Evolutionary conservation across 2,329 filamentous ascomycete species (phyloP).

Genomic region (Thelonectria olida): DNA sequence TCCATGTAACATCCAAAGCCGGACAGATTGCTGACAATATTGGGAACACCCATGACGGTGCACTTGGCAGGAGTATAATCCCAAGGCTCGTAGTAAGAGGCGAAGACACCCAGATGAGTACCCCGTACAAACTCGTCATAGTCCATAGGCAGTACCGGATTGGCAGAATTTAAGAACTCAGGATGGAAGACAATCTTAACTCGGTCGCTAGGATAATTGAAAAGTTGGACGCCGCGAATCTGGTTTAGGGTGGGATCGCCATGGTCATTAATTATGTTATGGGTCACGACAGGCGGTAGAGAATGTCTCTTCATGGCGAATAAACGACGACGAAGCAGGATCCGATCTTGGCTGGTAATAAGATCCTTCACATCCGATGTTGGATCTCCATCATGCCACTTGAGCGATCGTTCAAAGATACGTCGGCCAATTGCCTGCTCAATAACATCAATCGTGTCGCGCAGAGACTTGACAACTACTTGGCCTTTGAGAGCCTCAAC

Average conservation of each 20-base stretch:
- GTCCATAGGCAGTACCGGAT: slow-evolving; percentile 93
- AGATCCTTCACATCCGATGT: slow-evolving; percentile 97
- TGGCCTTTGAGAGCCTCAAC: slow-evolving; percentile 97
- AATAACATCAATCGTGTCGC: slow-evolving; percentile 92
- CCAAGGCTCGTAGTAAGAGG: slow-evolving; percentile 99
- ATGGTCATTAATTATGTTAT: slow-evolving; percentile 96
- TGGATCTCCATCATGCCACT: slow-evolving; percentile 94
- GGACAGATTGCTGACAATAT: slow-evolving; percentile 96
- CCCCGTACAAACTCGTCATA: slow-evolving; percentile 99
- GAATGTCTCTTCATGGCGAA: slow-evolving; percentile 96
- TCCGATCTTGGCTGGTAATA: slow-evolving; percentile 89
- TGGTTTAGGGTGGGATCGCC: slow-evolving; percentile 97
- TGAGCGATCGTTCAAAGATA: slow-evolving; percentile 91
- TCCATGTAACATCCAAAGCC: slow-evolving; percentile 99
- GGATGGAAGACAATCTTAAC: slow-evolving; percentile 99
- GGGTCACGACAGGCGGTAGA: slow-evolving; percentile 94
- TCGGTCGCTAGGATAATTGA: slow-evolving; percentile 93
- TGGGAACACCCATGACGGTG: slow-evolving; percentile 98
- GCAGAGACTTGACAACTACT: slow-evolving; percentile 94
- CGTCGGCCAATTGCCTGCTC: slow-evolving; percentile 92
- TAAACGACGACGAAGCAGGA: slow-evolving; percentile 87
- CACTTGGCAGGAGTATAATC: slow-evolving; percentile 98
- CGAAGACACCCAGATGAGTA: slow-evolving; percentile 93
- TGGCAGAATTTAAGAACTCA: slow-evolving; percentile 95
- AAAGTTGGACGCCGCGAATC: slow-evolving; percentile 93